Percentiles rank a stretch among this genome's conserved stretches.
Evolutionary conservation across 352 stramenopile genomes (phyloP).

Genomic region (Pythium brachiatum): DNA sequence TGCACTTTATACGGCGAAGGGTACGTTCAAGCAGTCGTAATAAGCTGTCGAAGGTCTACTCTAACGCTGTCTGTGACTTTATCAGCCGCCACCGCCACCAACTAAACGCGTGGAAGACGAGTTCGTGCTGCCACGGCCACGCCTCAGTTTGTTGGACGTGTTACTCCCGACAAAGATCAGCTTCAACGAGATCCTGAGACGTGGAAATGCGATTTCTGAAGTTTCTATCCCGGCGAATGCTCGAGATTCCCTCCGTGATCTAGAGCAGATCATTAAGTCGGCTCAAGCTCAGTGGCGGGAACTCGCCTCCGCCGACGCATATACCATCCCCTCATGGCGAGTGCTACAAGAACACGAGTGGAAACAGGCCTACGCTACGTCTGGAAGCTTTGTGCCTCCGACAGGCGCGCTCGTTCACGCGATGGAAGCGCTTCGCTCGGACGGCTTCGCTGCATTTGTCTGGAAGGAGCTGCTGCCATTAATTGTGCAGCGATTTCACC

Average conservation of each 20-base stretch:
- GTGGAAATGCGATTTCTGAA: conserved; percentile 1
- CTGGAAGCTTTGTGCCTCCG: conserved; percentile 11
- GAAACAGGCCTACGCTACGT: conserved; percentile 30
- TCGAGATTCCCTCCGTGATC: not conserved
- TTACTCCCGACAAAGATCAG: conserved; percentile 30
- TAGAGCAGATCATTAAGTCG: not conserved
- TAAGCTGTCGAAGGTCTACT: too few relatives aligned
- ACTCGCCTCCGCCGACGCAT: conserved; percentile 23
- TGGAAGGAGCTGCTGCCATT: conserved; percentile 48
- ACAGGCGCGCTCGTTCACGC: conserved; percentile 31
- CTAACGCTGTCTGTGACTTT: conserved; percentile 2
- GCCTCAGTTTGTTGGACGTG: conserved; percentile 35
- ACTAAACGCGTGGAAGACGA: conserved; percentile 30
- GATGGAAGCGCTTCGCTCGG: conserved; percentile 41
- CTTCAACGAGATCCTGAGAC: conserved; percentile 23
- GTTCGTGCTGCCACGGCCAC: conserved; percentile 49
- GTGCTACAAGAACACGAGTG: conserved; percentile 44
- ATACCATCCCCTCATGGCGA: conserved; percentile 32
- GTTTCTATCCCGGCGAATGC: not conserved
- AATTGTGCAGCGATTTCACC: conserved; percentile 24
- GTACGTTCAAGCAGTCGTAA: conserved; percentile 17
- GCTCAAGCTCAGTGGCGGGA: conserved; percentile 5
- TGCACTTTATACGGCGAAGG: conserved; percentile 49
- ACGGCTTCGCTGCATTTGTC: conserved; percentile 42
- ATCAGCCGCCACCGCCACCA: conserved; percentile 23